Conservation (phyloP, 352 stramenopile species). For the Pythium folliculosum region DNA sequence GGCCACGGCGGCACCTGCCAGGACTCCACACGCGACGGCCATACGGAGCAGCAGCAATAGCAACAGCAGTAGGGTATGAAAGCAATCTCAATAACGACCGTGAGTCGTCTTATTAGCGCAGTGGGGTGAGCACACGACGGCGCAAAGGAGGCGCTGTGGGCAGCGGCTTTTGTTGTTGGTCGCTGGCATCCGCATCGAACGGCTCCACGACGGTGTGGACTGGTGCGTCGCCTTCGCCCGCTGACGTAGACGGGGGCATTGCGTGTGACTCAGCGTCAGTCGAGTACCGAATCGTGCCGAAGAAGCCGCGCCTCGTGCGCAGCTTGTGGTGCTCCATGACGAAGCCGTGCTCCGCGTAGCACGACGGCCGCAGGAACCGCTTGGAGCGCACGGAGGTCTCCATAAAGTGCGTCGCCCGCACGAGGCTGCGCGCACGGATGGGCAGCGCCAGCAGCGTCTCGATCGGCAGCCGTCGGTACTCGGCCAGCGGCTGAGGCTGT, state of each 20-base stretch:
- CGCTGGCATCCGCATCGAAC: neutral
- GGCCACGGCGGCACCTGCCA: slow-evolving; percentile 23
- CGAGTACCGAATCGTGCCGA: slow-evolving; percentile 23
- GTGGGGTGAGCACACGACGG: neutral
- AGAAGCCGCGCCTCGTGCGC: slow-evolving; percentile 26
- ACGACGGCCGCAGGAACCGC: slow-evolving; percentile 17
- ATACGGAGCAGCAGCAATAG: too few relatives aligned
- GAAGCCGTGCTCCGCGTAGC: slow-evolving; percentile 29
- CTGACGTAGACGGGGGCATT: neutral
- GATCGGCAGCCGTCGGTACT: slow-evolving; percentile 24
- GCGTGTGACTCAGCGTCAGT: slow-evolving; percentile 15
- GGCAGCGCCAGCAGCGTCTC: slow-evolving; percentile 27
- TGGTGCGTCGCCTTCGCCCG: neutral
- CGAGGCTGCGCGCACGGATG: slow-evolving; percentile 23
- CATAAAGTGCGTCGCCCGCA: slow-evolving; percentile 20
- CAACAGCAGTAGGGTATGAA: neutral
- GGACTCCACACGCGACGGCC: neutral
- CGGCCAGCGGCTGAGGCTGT: too few relatives aligned
- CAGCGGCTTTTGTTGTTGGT: neutral
- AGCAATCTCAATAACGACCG: too few relatives aligned
- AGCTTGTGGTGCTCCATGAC: slow-evolving; percentile 25
- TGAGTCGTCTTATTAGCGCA: too few relatives aligned
- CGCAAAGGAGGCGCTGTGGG: neutral
- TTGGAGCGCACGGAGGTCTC: slow-evolving; percentile 11
- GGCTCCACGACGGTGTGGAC: neutral